Percentiles rank a stretch among this genome's conserved stretches.
Evolutionary conservation across 495 filamentous ascomycete genomes (phyloP).

Genomic region (Parathielavia hyrcaniae): DNA sequence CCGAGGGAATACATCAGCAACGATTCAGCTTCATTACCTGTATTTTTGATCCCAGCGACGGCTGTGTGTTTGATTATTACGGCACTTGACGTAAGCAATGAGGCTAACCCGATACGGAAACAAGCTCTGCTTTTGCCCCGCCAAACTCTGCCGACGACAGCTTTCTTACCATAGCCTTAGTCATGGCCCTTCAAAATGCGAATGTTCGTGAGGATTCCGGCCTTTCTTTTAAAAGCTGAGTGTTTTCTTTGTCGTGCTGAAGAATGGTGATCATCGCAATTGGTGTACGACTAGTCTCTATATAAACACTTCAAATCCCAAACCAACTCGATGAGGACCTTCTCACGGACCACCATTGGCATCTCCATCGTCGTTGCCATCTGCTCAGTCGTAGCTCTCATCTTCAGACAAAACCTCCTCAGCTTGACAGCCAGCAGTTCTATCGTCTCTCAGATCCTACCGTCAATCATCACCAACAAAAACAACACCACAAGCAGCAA

Average conservation of each 20-base stretch:
- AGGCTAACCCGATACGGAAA: slow-evolving; percentile 2
- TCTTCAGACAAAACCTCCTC: slow-evolving; percentile 3
- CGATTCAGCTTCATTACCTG: too few relatives aligned
- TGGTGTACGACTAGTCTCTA: not conserved
- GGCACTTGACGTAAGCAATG: slow-evolving; percentile 10
- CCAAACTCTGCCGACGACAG: not conserved
- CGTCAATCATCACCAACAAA: not conserved
- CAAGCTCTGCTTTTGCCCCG: not conserved
- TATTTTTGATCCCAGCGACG: too few relatives aligned
- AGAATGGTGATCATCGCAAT: not conserved
- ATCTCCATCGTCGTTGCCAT: slow-evolving; percentile 37
- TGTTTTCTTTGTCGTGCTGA: slow-evolving; percentile 6
- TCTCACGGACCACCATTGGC: slow-evolving; percentile 23
- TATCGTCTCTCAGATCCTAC: not conserved
- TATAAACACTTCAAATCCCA: slow-evolving; percentile 12
- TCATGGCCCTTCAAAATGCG: not conserved
- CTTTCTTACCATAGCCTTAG: slow-evolving; percentile 13
- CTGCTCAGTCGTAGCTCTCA: slow-evolving; percentile 30
- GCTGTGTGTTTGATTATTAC: slow-evolving; percentile 3
- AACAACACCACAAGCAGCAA: slow-evolving; percentile 11
- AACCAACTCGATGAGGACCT: slow-evolving; percentile 27
- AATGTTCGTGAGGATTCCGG: not conserved
- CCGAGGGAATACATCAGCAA: too few relatives aligned
- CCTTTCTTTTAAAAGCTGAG: not conserved
- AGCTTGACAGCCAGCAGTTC: slow-evolving; percentile 1